These are phyloP conservation scores for Aspergillus texensis DNA, from an alignment of 2,329 filamentous ascomycete species.

Conservation along the genomic window DNA sequence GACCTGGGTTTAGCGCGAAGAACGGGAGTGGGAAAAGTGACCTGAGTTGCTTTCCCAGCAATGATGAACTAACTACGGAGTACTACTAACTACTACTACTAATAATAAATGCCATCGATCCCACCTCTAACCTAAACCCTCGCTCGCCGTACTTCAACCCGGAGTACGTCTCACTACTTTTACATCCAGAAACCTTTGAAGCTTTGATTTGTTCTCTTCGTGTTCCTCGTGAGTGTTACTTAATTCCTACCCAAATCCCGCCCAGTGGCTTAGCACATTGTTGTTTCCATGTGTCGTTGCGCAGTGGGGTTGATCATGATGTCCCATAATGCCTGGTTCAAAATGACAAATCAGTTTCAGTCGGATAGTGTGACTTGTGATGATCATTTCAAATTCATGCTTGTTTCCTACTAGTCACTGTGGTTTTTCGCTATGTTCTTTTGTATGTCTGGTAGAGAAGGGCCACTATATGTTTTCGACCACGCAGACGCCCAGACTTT, in stretches of 20 bases:
- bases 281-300: constrained; percentile 14
- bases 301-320: constrained; percentile 20
- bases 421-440: not conserved
- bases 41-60: not conserved
- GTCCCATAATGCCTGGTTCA: constrained; percentile 13
- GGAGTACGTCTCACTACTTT: not conserved
- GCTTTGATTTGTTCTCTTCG: not conserved
- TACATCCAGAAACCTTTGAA: not conserved
- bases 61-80: constrained; percentile 2
- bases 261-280: constrained; percentile 11
- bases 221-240: constrained; percentile 17
- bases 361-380: constrained; percentile 8
- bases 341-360: constrained; percentile 7
- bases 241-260: not conserved
- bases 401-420: not conserved
- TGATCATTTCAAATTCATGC: constrained; percentile 1
- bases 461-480: constrained; percentile 6
- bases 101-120: constrained; percentile 21
- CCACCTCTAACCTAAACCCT: constrained; percentile 9
- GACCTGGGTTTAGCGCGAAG: not conserved
- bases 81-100: constrained; percentile 10
- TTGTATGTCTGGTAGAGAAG: constrained; percentile 2
- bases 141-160: constrained; percentile 2
- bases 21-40: not conserved
- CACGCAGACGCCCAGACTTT: constrained; percentile 8